Conservation (phyloP, 306 rosid species). For the Cicer bijugum region DNA sequence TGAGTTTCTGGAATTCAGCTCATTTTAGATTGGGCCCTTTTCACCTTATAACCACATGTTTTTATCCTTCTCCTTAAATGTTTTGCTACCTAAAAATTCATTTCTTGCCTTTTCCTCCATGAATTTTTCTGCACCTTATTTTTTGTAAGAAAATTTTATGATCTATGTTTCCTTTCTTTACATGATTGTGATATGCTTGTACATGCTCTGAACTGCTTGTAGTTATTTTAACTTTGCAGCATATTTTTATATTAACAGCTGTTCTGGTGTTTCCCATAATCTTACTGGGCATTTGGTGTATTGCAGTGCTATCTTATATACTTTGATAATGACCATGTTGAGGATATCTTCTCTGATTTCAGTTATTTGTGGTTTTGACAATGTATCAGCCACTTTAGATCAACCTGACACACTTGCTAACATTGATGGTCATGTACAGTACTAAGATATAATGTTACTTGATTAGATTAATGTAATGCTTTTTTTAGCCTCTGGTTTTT, state of each 20-base stretch:
- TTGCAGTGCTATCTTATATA: not conserved
- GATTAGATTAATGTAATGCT: conserved; percentile 7
- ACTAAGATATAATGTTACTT: conserved; percentile 5
- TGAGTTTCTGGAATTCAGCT: conserved; percentile 43
- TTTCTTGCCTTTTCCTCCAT: conserved; percentile 14
- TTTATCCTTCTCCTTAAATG: conserved; percentile 2
- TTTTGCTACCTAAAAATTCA: conserved; percentile 4
- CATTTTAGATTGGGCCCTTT: conserved; percentile 19
- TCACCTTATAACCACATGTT: conserved; percentile 9
- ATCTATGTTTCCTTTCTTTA: not conserved
- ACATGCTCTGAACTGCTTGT: conserved; percentile 28
- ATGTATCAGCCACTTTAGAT: not conserved
- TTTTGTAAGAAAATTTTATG: conserved; percentile 24
- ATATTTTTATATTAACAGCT: not conserved
- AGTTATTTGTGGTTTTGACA: not conserved
- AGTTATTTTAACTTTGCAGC: not conserved
- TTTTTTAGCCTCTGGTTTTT: conserved; percentile 4
- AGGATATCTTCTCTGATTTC: not conserved
- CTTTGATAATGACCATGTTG: not conserved
- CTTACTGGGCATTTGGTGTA: not conserved
- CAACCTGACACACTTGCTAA: not conserved
- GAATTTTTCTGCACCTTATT: conserved; percentile 21
- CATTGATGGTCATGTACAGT: not conserved
- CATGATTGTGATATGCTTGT: not conserved
- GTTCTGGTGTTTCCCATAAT: not conserved